phyloP scores from a whole-genome alignment of 768 basidiomycete species.

The Floccularia luteovirens region DNA sequence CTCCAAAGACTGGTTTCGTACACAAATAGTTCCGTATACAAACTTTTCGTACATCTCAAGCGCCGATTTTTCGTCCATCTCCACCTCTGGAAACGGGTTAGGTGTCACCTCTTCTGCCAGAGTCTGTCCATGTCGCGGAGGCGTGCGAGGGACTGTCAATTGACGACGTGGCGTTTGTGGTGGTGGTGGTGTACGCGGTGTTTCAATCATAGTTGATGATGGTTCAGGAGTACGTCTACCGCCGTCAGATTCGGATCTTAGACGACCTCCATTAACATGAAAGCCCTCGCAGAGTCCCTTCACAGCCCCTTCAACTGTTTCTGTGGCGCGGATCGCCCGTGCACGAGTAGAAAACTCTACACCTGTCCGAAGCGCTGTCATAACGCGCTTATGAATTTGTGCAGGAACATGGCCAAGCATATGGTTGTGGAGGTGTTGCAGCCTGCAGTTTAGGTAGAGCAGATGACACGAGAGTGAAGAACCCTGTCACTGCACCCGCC shows the following conservation, averaged over 20 bases:
- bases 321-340: slow-evolving; percentile 60
- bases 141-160: slow-evolving; percentile 45
- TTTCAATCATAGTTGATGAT: slow-evolving; percentile 7
- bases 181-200: slow-evolving; percentile 19
- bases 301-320: slow-evolving; percentile 61
- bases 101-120: slow-evolving; percentile 44
- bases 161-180: slow-evolving; percentile 19
- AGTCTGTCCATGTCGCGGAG: slow-evolving; percentile 22
- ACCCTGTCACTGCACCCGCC: slow-evolving; percentile 85
- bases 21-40: slow-evolving; percentile 51
- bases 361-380: slow-evolving; percentile 60
- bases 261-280: too few relatives aligned
- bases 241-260: too few relatives aligned
- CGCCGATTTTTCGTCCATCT: slow-evolving; percentile 53
- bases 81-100: slow-evolving; percentile 62
- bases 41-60: slow-evolving; percentile 51
- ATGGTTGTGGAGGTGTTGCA: slow-evolving; percentile 33
- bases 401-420: slow-evolving; percentile 56
- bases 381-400: slow-evolving; percentile 63
- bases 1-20: slow-evolving; percentile 37
- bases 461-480: slow-evolving; percentile 66
- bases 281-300: slow-evolving; percentile 68
- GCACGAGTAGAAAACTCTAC: slow-evolving; percentile 72
- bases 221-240: slow-evolving; percentile 24
- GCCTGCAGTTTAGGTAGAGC: slow-evolving; percentile 13